Base-by-base conservation (phyloP, 2,329 filamentous ascomycete genomes). In the Dothideomycetes sp. region DNA sequence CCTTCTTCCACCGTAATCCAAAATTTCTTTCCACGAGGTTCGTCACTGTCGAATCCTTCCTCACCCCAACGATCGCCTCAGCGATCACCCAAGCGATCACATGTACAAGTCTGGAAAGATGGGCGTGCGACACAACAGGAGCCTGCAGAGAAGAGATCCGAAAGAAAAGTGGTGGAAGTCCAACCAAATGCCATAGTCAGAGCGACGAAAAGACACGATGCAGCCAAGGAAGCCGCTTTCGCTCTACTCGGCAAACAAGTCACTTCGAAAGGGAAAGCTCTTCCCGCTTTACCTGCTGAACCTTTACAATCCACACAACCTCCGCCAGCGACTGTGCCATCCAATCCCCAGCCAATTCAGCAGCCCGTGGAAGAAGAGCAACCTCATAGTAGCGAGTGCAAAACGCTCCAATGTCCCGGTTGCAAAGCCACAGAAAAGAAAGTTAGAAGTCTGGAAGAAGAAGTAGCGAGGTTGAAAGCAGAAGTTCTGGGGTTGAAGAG, bases 401-500 rank as follows among this genome's bases (percentile, higher is more conserved):
- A 1, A 9, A 18, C 19, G 15, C 15, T 29, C 16, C 29, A 12
- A 20, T 29, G 25, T 32, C 28, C 13, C 2, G 31, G 13, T 22
- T 46, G 45, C 11, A 10, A 15, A 11, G 33, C 32, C 12, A 10
- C 38, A 4, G 32, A 17, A 12, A 9, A 23, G 8, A 31, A 33
- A 6, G 42, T 46, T 12, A 38, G 22, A 6, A 24, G 27, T 9
- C 19, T 46, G 24, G 32, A 43, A 24, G 35, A 44, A 12, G 45
- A 46, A 33, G 39, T 46, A 3, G 35, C 34, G 22, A 28, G 36
- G 17, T 16, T 46, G 20, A 46, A 36, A 25, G 37, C 35, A 9
- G 45, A 47, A n/a, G 33, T 43, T 12, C 35, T 47, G 13, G 44
- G 43, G 18, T 32, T 45, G 43, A 47, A 44, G 31, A 44, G 37